A percentile compares a stretch with the other conserved stretches of the same genome.
phyloP scores from a whole-genome alignment of 2,329 filamentous ascomycete species.

The Colletotrichum echinochloae region DNA sequence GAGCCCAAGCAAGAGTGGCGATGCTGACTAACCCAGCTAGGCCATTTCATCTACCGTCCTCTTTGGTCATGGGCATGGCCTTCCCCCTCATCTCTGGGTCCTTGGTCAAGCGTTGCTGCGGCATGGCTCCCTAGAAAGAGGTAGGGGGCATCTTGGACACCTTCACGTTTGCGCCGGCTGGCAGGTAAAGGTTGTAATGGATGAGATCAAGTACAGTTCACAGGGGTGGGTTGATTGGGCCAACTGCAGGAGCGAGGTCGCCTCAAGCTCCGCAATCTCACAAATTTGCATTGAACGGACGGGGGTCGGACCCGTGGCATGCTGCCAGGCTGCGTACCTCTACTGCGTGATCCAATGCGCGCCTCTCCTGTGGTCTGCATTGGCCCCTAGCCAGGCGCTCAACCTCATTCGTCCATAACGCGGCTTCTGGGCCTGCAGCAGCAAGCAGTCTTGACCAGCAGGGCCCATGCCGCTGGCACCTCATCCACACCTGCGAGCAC shows the following conservation, averaged over 20 bases:
- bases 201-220: conserved; percentile 34
- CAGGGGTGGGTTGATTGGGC: conserved; percentile 18
- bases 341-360: conserved; percentile 19
- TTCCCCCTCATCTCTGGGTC: conserved; percentile 7
- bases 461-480: conserved; percentile 39
- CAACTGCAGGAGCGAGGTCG: conserved; percentile 32
- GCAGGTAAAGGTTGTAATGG: conserved; percentile 21
- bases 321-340: background rate
- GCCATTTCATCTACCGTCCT: background rate
- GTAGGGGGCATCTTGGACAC: conserved; percentile 38
- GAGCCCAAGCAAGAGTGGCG: too few species aligned
- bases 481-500: conserved; percentile 23
- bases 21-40: too few species aligned
- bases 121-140: conserved; percentile 30
- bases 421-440: conserved; percentile 37
- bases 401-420: conserved; percentile 32
- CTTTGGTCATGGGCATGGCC: background rate
- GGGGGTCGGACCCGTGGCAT: conserved; percentile 1
- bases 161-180: conserved; percentile 25
- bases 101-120: conserved; percentile 16
- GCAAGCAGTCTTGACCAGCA: conserved; percentile 37
- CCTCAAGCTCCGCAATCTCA: conserved; percentile 33
- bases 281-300: conserved; percentile 35
- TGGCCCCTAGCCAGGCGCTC: conserved; percentile 30
- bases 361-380: too few species aligned